Base-by-base conservation (phyloP, 192 early-diverging fungal species). In the Podila epigama region DNA sequence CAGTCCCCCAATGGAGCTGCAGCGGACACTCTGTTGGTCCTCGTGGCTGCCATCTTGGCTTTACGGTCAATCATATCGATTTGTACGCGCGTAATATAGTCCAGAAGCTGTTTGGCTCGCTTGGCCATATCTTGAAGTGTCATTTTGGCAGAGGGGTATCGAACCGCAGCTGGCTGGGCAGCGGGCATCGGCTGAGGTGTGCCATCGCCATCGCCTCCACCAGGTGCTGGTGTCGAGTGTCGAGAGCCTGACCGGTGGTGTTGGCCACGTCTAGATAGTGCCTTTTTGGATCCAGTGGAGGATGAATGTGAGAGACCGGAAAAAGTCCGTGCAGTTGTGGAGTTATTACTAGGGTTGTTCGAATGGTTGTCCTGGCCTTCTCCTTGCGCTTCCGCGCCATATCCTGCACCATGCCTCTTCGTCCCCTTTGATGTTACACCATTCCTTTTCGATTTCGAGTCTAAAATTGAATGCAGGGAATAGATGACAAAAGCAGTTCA, bases 91-190 rank as follows among this genome's bases (percentile, higher is more conserved):
- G 75, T 66, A 8, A 89, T 81, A 62, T 85, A 90, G 29, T 91
- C 90, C 33, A 85, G 69, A 28, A 91, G 70, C 34, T 87, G 88
- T 69, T 88, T 90, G 13, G 85, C 83, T 12, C 90, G 82, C 63
- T 84, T 87, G 69, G 79, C 87, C 90, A 90, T 91, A 53, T 91
- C 90, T 36, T 65, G 66, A 20, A 91, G 42, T 11, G 83, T 79
- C 67, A 90, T 83, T 25, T 77, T 69, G 16, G 85, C 40, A 51
- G 84, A 66, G 9, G 89, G 89, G 40, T 81, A 81, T 57, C 82
- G 82, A n/a, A 87, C 61, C 48, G 83, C 85, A 42, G 86, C 67
- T 34, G 86, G 84, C 1, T 79, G 77, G 5, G 80, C 75, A 13
- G 68, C 44, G 3, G 54, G 59, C 44, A 62, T 61, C 9, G 71